These are phyloP conservation scores for Lentithecium fluviatile DNA, from an alignment of 495 filamentous ascomycete species.

Conservation along the genomic window DNA sequence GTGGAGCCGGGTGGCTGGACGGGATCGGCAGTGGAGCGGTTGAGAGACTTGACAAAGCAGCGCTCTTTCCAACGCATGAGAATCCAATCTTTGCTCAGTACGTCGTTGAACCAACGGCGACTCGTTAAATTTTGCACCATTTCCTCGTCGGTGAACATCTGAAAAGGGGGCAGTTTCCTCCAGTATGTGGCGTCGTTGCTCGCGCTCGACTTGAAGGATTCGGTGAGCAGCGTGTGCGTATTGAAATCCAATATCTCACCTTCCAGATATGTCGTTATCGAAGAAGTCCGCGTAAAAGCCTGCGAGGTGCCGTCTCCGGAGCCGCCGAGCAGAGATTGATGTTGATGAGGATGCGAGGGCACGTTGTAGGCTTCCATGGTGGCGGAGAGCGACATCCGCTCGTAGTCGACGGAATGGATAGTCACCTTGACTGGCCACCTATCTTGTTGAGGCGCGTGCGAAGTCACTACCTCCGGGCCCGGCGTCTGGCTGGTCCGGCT, in stretches of 20 bases:
- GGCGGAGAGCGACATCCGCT: conserved; percentile 63
- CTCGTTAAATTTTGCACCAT: conserved; percentile 60
- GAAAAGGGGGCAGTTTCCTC: conserved; percentile 68
- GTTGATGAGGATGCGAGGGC: conserved; percentile 45
- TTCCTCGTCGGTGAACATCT: conserved; percentile 56
- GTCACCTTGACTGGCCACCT: conserved; percentile 73
- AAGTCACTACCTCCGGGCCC: conserved; percentile 16
- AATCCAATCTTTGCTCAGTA: conserved; percentile 61
- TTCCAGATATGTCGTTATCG: conserved; percentile 70
- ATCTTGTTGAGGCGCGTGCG: conserved; percentile 49
- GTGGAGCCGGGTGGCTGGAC: conserved; percentile 2
- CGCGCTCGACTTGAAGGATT: conserved; percentile 60
- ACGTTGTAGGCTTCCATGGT: conserved; percentile 80
- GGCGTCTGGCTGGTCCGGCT: conserved; percentile 5
- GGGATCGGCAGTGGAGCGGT: conserved; percentile 17
- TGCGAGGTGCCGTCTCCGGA: conserved; percentile 12
- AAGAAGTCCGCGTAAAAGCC: conserved; percentile 56
- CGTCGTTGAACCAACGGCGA: conserved; percentile 54
- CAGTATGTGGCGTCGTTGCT: conserved; percentile 68
- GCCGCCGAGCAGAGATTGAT: conserved; percentile 25
- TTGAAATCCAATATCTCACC: conserved; percentile 77
- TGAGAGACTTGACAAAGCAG: conserved; percentile 60
- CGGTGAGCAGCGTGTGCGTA: conserved; percentile 65
- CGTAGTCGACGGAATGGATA: conserved; percentile 65
- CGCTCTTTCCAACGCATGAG: conserved; percentile 81